Percentiles rank a stretch among this genome's conserved stretches.
phyloP scores from a whole-genome alignment of 2,329 filamentous ascomycete genomes.

The Aspergillus sp. region DNA sequence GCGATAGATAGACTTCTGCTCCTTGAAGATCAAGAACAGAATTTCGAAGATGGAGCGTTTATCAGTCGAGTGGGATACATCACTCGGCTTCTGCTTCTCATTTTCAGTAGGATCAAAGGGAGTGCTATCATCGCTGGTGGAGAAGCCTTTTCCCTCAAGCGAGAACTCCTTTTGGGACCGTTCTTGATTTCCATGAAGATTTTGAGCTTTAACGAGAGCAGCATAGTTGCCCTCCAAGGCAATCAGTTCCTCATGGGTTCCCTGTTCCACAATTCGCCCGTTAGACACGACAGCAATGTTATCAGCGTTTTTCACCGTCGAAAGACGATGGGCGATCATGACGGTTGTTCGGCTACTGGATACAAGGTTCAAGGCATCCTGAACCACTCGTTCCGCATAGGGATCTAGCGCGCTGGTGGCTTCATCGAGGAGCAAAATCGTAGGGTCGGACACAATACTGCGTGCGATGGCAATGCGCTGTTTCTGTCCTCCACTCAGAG shows the following conservation, averaged over 20 bases:
- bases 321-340: constrained; percentile 90
- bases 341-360: constrained; percentile 88
- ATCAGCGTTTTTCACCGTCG: constrained; percentile 89
- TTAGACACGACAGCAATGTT: constrained; percentile 92
- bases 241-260: constrained; percentile 78
- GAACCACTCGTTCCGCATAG: constrained; percentile 90
- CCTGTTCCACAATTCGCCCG: constrained; percentile 85
- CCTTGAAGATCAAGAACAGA: neutral
- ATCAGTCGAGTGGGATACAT: neutral
- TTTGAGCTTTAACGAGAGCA: constrained; percentile 81
- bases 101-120: neutral
- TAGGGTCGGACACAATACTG: constrained; percentile 86
- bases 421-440: constrained; percentile 89
- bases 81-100: neutral
- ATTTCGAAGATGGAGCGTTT: constrained; percentile 3
- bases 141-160: constrained; percentile 11
- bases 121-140: constrained; percentile 23
- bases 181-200: neutral
- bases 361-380: constrained; percentile 85
- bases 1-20: neutral
- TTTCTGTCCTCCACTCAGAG: constrained; percentile 92
- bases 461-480: constrained; percentile 94
- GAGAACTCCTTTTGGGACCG: neutral
- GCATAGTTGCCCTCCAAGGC: constrained; percentile 71
- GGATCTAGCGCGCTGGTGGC: constrained; percentile 93